A percentile compares a stretch with the other conserved stretches of the same genome.
Evolutionary conservation across 2,329 filamentous ascomycete genomes (phyloP).

Genomic region (Plectosphaerella plurivora): DNA sequence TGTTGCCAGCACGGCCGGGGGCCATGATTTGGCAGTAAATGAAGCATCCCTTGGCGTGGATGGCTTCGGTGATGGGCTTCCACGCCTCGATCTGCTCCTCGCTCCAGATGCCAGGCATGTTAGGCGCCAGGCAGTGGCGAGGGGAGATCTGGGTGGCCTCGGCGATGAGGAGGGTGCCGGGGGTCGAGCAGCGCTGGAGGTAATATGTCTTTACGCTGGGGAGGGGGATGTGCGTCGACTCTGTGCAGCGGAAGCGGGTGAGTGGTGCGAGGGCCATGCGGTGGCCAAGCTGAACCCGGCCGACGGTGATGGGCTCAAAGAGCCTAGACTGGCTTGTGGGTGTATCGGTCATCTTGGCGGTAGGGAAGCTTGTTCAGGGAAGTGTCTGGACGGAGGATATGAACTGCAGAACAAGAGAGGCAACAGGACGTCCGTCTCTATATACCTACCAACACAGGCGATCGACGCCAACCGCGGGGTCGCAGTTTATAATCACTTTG

Average conservation of each 20-base stretch:
- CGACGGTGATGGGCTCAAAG: slow-evolving; percentile 14
- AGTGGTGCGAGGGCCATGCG: slow-evolving; percentile 17
- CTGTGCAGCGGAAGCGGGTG: slow-evolving; percentile 14
- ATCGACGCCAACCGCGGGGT: too few relatives aligned
- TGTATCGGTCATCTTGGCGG: too few relatives aligned
- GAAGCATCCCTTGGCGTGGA: slow-evolving; percentile 57
- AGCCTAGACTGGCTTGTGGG: slow-evolving; percentile 6
- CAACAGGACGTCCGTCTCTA: too few relatives aligned
- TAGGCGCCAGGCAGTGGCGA: slow-evolving; percentile 27
- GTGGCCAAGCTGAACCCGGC: slow-evolving; percentile 14
- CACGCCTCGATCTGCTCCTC: slow-evolving; percentile 53
- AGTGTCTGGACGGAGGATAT: too few relatives aligned
- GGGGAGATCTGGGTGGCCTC: slow-evolving; percentile 40
- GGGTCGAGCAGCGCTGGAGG: slow-evolving; percentile 32
- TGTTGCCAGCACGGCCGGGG: slow-evolving; percentile 47
- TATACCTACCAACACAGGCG: too few relatives aligned
- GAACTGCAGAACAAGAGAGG: too few relatives aligned
- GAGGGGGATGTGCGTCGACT: slow-evolving; percentile 10
- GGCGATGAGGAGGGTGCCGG: slow-evolving; percentile 37
- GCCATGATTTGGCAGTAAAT: slow-evolving; percentile 62
- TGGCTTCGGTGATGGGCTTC: slow-evolving; percentile 55
- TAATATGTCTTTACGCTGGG: slow-evolving; percentile 35
- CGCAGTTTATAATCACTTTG: too few relatives aligned
- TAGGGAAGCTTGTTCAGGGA: too few relatives aligned
- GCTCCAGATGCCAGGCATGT: slow-evolving; percentile 52